A percentile compares a stretch with the other conserved stretches of the same genome.
These are phyloP conservation scores for Pezizomycotina sp. DNA, from an alignment of 2,329 filamentous ascomycete genomes.

Conservation along the genomic window DNA sequence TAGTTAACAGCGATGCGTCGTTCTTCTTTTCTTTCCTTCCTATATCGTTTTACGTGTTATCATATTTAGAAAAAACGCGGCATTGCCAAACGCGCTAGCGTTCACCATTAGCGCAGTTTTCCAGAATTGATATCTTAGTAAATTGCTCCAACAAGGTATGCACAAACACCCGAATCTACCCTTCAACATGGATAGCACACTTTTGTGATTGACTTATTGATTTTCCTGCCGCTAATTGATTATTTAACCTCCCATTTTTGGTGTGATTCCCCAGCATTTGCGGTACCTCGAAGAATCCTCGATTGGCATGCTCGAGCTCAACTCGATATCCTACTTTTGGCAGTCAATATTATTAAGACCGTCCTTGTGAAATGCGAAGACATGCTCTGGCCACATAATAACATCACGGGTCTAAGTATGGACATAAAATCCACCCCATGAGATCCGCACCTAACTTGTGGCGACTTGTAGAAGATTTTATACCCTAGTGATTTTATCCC, in stretches of 20 bases:
- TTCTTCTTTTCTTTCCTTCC: too few relatives aligned
- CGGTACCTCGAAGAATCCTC: conserved; percentile 82
- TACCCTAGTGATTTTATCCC: background rate
- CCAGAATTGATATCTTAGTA: conserved; percentile 71
- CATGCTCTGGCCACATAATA: conserved; percentile 77
- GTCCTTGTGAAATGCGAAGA: conserved; percentile 65
- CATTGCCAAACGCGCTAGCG: too few relatives aligned
- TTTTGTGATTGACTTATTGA: background rate
- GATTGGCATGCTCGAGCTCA: conserved; percentile 71
- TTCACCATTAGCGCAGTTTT: conserved; percentile 37
- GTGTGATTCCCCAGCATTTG: conserved; percentile 56
- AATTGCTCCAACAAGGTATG: conserved; percentile 75
- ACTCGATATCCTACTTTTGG: conserved; percentile 95
- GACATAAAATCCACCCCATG: conserved; percentile 77
- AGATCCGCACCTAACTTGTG: conserved; percentile 81
- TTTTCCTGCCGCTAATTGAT: conserved; percentile 1
- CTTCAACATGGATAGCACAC: background rate
- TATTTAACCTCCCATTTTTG: conserved; percentile 11
- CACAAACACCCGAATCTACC: background rate
- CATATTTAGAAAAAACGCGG: too few relatives aligned
- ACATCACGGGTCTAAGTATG: conserved; percentile 84
- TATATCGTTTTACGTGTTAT: too few relatives aligned
- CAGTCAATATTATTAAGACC: conserved; percentile 90
- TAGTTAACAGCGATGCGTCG: too few relatives aligned
- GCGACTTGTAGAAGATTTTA: conserved; percentile 46